Evolutionary conservation across 179 eudicot genomes (phyloP).

Genomic region (Heliamphora pulchella): DNA sequence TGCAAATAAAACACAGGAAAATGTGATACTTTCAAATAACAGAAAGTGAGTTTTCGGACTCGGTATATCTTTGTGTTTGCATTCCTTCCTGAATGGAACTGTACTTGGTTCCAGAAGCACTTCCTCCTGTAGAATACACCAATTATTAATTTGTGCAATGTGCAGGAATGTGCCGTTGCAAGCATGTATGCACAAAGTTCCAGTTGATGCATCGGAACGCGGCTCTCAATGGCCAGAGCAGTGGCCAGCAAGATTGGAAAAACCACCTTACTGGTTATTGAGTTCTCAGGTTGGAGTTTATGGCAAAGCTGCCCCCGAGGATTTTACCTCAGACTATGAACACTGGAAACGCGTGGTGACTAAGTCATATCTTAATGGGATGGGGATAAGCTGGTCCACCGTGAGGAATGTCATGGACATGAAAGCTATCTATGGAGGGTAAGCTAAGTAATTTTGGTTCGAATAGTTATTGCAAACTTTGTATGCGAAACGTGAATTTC

Average conservation of each 20-base stretch:
- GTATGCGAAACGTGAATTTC: not conserved
- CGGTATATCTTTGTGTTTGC: not conserved
- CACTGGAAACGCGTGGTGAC: constrained; percentile 73
- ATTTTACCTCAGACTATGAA: constrained; percentile 50
- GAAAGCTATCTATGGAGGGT: constrained; percentile 90
- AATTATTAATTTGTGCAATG: not conserved
- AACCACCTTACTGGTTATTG: constrained; percentile 62
- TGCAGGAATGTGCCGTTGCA: constrained; percentile 63
- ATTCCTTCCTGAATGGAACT: not conserved
- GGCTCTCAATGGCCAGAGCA: constrained; percentile 73
- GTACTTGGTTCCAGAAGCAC: not conserved
- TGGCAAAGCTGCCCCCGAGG: constrained; percentile 77
- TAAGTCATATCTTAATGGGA: constrained; percentile 51
- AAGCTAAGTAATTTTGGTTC: constrained; percentile 24
- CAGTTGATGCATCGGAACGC: constrained; percentile 48
- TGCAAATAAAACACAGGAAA: not conserved
- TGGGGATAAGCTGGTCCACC: constrained; percentile 70
- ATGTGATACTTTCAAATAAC: not conserved
- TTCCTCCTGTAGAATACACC: not conserved
- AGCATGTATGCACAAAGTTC: constrained; percentile 70
- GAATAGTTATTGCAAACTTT: not conserved
- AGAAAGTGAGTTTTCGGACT: not conserved
- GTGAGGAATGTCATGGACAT: constrained; percentile 90
- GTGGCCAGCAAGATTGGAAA: constrained; percentile 57
- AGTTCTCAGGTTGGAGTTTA: constrained; percentile 67